phyloP scores from a whole-genome alignment of 164 flowering plant genomes.

The grape (Vitis vinifera) region ASM3070453v1 NC_081819.1:18963501-18964000 shows the following conservation, averaged over 20 bases:
- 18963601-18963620: conserved; percentile 40
- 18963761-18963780: conserved; percentile 28
- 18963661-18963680: conserved; percentile 39
- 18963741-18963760: conserved; percentile 29
- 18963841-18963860: conserved; percentile 17
- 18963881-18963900: not conserved
- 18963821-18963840: conserved; percentile 32
- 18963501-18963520: conserved; percentile 62
- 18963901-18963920: not conserved
- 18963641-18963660: conserved; percentile 38
- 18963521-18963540: conserved; percentile 72
- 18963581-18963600: conserved; percentile 77
- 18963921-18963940: not conserved
- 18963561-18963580: conserved; percentile 65
- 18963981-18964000: not conserved
- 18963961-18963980: not conserved
- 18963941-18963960: not conserved
- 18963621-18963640: conserved; percentile 38
- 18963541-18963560: conserved; percentile 71
- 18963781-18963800: conserved; percentile 26
- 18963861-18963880: conserved; percentile 19
- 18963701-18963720: conserved; percentile 42
- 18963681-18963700: conserved; percentile 41
- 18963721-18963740: conserved; percentile 52
- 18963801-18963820: conserved; percentile 24